These are phyloP conservation scores for Paraleonurus japonicus DNA, from an alignment of 257 asterid species.

Conservation along the genomic window DNA sequence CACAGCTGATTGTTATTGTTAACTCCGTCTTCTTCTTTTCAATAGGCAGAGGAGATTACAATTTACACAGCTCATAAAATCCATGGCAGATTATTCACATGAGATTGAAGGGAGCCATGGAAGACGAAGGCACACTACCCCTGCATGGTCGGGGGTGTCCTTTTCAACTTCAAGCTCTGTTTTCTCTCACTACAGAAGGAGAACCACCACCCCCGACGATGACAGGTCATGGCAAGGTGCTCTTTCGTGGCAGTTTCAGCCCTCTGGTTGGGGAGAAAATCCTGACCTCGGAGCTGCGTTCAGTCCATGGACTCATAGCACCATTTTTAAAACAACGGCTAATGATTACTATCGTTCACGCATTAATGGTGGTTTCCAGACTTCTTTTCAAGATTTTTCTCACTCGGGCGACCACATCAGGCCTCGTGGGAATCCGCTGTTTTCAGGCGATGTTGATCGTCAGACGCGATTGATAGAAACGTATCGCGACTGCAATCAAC, in stretches of 20 bases:
- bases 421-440: slow-evolving; percentile 17
- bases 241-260: slow-evolving; percentile 75
- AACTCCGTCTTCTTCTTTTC: too few species aligned
- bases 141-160: slow-evolving; percentile 39
- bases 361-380: slow-evolving; percentile 20
- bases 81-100: slow-evolving; percentile 40
- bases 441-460: slow-evolving; percentile 39
- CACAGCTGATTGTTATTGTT: too few species aligned
- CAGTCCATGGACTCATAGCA: slow-evolving; percentile 51
- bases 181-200: slow-evolving; percentile 26
- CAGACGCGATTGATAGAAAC: slow-evolving; percentile 38
- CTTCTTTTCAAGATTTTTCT: slow-evolving; percentile 35
- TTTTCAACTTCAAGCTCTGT: slow-evolving; percentile 45
- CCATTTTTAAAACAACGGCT: slow-evolving; percentile 57
- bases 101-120: slow-evolving; percentile 28
- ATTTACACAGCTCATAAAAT: neutral
- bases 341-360: slow-evolving; percentile 60
- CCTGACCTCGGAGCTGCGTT: slow-evolving; percentile 56
- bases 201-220: slow-evolving; percentile 48
- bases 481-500: slow-evolving; percentile 24
- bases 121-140: slow-evolving; percentile 48
- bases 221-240: slow-evolving; percentile 69
- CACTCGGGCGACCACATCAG: slow-evolving; percentile 31
- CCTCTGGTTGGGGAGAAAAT: slow-evolving; percentile 56
- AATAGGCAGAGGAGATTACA: neutral